phyloP scores from a whole-genome alignment of 345 rosid genomes.

The Gossypium herbaceum region DNA sequence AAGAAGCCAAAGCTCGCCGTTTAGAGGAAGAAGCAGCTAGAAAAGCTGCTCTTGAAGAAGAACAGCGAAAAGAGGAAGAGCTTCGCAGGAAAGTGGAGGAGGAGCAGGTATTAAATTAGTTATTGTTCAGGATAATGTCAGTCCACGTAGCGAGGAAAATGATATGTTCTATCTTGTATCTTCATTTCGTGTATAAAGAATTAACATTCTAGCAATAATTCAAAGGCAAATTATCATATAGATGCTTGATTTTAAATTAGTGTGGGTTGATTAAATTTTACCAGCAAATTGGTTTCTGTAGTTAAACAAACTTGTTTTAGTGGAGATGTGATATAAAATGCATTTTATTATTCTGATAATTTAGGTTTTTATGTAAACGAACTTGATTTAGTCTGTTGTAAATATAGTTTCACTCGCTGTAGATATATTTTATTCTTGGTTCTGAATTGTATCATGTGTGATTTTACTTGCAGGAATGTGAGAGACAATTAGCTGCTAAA shows the following conservation, averaged over 20 bases:
- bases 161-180: neutral
- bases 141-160: neutral
- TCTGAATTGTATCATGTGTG: neutral
- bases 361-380: neutral
- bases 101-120: constrained; percentile 56
- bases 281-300: neutral
- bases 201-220: neutral
- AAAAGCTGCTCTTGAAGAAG: constrained; percentile 76
- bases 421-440: neutral
- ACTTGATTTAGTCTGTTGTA: neutral
- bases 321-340: neutral
- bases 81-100: constrained; percentile 69
- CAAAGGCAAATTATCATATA: neutral
- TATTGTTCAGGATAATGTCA: constrained; percentile 8
- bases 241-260: neutral
- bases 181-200: neutral
- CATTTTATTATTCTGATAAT: neutral
- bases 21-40: constrained; percentile 69
- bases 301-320: neutral
- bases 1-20: constrained; percentile 82
- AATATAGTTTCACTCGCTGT: neutral
- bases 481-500: constrained; percentile 76
- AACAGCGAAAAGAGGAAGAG: constrained; percentile 71
- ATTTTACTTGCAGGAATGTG: constrained; percentile 60
- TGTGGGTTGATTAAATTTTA: neutral